phyloP scores from a whole-genome alignment of 495 filamentous ascomycete species.

The Xylaria venustula region DNA sequence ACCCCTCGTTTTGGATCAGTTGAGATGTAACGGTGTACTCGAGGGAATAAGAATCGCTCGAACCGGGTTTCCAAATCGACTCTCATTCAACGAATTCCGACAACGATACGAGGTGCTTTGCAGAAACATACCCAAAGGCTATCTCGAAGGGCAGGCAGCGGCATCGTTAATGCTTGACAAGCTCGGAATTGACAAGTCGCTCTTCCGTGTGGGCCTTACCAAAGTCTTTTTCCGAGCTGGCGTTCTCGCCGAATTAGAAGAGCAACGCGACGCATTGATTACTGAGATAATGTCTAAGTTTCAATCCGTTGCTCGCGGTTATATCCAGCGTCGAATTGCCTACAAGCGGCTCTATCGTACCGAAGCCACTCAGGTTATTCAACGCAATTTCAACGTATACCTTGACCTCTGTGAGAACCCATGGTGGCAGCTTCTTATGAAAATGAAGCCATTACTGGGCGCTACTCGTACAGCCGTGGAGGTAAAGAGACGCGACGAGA shows the following conservation, averaged over 20 bases:
- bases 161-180: slow-evolving; percentile 87
- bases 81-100: slow-evolving; percentile 90
- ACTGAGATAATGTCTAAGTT: slow-evolving; percentile 91
- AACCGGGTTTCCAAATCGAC: slow-evolving; percentile 95
- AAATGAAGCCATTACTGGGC: slow-evolving; percentile 92
- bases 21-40: slow-evolving; percentile 96
- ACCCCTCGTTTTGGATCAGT: slow-evolving; percentile 87
- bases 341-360: slow-evolving; percentile 92
- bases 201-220: slow-evolving; percentile 91
- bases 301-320: slow-evolving; percentile 87
- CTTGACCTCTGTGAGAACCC: slow-evolving; percentile 84
- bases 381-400: slow-evolving; percentile 88
- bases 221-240: slow-evolving; percentile 99
- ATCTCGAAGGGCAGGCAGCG: slow-evolving; percentile 83
- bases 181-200: slow-evolving; percentile 75
- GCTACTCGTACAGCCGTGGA: slow-evolving; percentile 86
- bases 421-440: slow-evolving; percentile 95
- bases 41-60: slow-evolving; percentile 97
- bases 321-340: slow-evolving; percentile 79
- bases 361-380: slow-evolving; percentile 92
- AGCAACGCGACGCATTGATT: slow-evolving; percentile 88
- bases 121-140: slow-evolving; percentile 81
- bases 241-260: slow-evolving; percentile 94
- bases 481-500: slow-evolving; percentile 90
- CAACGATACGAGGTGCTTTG: slow-evolving; percentile 98